Conservation (phyloP, 306 rosid species). For the Vachellia pachyceras region DNA sequence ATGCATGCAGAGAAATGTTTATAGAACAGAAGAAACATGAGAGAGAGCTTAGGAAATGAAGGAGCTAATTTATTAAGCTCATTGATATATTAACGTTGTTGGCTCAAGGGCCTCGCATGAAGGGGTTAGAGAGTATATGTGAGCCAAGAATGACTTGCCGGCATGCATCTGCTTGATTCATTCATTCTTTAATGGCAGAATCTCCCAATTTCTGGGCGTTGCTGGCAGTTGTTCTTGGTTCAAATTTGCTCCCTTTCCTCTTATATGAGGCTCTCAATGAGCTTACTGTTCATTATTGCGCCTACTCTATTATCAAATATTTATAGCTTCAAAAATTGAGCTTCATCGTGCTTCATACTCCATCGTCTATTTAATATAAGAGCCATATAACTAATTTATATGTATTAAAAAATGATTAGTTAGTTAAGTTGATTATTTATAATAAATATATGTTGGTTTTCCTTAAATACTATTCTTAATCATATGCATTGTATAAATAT, state of each 20-base stretch:
- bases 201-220: not conserved
- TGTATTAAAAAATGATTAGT: no score
- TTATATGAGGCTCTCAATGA: constrained; percentile 20
- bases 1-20: not conserved
- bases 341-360: no score
- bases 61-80: not conserved
- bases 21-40: not conserved
- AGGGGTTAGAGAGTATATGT: constrained; percentile 25
- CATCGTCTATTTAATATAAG: no score
- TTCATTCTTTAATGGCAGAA: not conserved
- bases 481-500: no score
- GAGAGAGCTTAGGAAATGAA: not conserved
- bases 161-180: not conserved
- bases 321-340: no score
- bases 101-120: constrained; percentile 13
- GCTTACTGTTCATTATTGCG: not conserved
- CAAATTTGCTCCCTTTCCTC: constrained; percentile 37
- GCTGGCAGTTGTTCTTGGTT: constrained; percentile 26
- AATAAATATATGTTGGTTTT: no score
- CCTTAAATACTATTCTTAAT: no score
- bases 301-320: not conserved
- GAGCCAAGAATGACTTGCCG: constrained; percentile 47
- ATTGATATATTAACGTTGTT: not conserved
- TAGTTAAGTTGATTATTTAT: no score
- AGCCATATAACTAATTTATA: no score